phyloP scores from a whole-genome alignment of 768 basidiomycete genomes.

The Ramaria sp. region DNA sequence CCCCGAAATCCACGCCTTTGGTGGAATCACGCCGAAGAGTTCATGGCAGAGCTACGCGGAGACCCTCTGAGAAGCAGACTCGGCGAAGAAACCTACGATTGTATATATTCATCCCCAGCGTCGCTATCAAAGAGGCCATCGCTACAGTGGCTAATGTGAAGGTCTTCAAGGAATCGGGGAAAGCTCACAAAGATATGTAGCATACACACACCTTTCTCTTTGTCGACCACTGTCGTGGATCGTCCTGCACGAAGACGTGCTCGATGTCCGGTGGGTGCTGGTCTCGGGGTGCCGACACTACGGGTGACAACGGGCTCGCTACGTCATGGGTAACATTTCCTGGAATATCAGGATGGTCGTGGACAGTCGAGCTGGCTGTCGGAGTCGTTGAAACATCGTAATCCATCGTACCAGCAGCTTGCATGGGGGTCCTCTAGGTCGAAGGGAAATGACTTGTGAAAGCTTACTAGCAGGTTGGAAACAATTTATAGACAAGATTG shows the following conservation, averaged over 20 bases:
- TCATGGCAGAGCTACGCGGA: neutral
- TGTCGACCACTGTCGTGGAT: slow-evolving; percentile 50
- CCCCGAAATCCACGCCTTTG: neutral
- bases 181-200: neutral
- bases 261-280: slow-evolving; percentile 22
- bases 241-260: slow-evolving; percentile 36
- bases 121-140: slow-evolving; percentile 46
- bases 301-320: neutral
- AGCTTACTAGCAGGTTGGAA: neutral
- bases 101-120: slow-evolving; percentile 48
- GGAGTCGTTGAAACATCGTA: neutral
- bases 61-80: neutral
- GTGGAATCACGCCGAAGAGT: neutral
- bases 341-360: neutral
- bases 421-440: neutral
- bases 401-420: neutral
- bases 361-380: slow-evolving; percentile 3
- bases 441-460: neutral
- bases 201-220: slow-evolving; percentile 38
- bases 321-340: neutral
- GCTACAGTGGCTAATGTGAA: slow-evolving; percentile 23
- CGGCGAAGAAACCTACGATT: slow-evolving; percentile 36
- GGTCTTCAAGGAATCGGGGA: slow-evolving; percentile 25
- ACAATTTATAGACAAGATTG: neutral
- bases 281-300: neutral